Evolutionary conservation across 2,329 filamentous ascomycete genomes (phyloP).

Genomic region (Sarocladium kiliense): DNA sequence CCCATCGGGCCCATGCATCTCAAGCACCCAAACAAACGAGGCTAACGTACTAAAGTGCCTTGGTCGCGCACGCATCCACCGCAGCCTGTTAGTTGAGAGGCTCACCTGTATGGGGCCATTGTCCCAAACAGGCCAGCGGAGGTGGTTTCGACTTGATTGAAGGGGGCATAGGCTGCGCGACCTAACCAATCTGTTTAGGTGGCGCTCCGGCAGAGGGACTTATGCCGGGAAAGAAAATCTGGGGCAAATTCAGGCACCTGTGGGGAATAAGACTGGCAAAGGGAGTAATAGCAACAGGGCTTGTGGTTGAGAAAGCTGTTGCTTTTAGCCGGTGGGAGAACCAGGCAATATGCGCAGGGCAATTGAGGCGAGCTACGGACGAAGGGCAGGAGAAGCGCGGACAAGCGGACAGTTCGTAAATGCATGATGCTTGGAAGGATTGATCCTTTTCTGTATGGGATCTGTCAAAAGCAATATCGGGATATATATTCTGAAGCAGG

Average conservation of each 20-base stretch:
- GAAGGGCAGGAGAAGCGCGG: neutral
- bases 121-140: neutral
- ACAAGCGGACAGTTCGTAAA: neutral
- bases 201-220: neutral
- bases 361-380: neutral
- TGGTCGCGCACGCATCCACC: too few species aligned
- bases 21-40: neutral
- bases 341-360: neutral
- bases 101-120: neutral
- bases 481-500: neutral
- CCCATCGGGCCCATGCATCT: neutral
- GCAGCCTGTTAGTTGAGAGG: too few species aligned
- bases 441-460: neutral
- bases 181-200: too few species aligned
- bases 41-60: neutral
- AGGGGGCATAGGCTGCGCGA: neutral
- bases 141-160: slow-evolving; percentile 3
- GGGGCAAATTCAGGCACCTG: neutral
- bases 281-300: too few species aligned
- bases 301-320: neutral
- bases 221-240: slow-evolving; percentile 1
- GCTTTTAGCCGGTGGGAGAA: neutral
- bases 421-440: neutral
- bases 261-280: too few species aligned
- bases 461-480: neutral